phyloP scores from a whole-genome alignment of 441 rosid genomes.

The Populus hybrid region DNA sequence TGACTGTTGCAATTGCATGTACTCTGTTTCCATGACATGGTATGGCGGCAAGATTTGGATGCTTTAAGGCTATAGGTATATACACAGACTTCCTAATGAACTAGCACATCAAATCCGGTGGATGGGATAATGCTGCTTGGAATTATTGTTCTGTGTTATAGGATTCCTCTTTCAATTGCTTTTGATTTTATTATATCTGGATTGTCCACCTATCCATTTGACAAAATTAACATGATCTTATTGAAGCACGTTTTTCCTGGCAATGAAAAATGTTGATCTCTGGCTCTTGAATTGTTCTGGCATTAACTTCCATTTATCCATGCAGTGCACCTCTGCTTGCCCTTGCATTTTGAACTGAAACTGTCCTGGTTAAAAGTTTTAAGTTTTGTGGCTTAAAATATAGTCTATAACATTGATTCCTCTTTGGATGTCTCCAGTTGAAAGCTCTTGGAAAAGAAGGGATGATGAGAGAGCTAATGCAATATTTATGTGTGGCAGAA shows the following conservation, averaged over 20 bases:
- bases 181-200: neutral
- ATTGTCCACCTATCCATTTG: neutral
- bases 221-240: neutral
- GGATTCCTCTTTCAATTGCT: neutral
- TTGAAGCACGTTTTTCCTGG: neutral
- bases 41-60: neutral
- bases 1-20: neutral
- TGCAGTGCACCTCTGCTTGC: neutral
- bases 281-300: neutral
- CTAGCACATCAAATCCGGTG: neutral
- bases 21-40: neutral
- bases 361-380: neutral
- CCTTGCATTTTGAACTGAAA: neutral
- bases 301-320: neutral
- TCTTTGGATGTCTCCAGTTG: slow-evolving; percentile 46
- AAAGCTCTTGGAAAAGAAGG: slow-evolving; percentile 81
- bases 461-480: slow-evolving; percentile 60
- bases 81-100: neutral
- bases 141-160: neutral
- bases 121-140: neutral
- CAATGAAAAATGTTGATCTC: neutral
- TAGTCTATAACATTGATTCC: neutral
- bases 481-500: slow-evolving; percentile 50
- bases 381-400: neutral
- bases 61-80: neutral